Evolutionary conservation across 2,329 filamentous ascomycete species (phyloP), one percentile per base, ranked within the genome.

Genomic region (Sporothrix mexicana): DNA sequence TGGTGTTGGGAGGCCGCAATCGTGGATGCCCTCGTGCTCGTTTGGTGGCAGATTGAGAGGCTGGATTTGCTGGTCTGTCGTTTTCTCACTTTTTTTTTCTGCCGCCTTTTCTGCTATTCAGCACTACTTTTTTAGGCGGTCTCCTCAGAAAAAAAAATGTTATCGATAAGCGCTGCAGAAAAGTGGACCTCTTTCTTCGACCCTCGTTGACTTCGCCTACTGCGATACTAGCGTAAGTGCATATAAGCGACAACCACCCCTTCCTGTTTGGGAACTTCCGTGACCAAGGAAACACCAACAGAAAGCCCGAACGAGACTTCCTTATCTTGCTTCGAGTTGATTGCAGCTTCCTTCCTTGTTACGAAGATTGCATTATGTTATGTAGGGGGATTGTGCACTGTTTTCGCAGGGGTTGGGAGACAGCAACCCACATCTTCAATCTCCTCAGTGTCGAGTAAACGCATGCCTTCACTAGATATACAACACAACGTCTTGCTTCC

Each of bases 81-180:
- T 41, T 53, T 62, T 36, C 30, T 36, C 30, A 36, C 30, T 36
- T 71, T 36, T 55, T 53, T 64, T 71, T 71, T 71, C 69, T 71
- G 69, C 69, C 69, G 69, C 30, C 30, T 36, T 36, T 36, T 36
- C 3, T 36, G 12, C 30, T 51, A n/a, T 69, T 59, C 10, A 53
- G 57, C n/a, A n/a, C 13, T 51, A 23, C 45, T 49, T 62, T 70
- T 71, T 71, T 71, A 25, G 69, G 69, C 69, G 69, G 69, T 71
- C 25, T 64, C 30, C 57, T 41, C 36, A n/a, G 45, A 59, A 64
- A 55, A 71, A 71, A 55, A 43, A 49, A 15, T 10, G 30, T 64
- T 64, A 71, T 71, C 69, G 69, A 71, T 71, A 70, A 69, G 49
- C 25, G 49, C n/a, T 43, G 9, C 66, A 41, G 45, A 25, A 53